Percentiles rank a stretch among this genome's conserved stretches.
Evolutionary conservation across 352 stramenopile species (phyloP).

Genomic region (Globisporangium megalacanthum): DNA sequence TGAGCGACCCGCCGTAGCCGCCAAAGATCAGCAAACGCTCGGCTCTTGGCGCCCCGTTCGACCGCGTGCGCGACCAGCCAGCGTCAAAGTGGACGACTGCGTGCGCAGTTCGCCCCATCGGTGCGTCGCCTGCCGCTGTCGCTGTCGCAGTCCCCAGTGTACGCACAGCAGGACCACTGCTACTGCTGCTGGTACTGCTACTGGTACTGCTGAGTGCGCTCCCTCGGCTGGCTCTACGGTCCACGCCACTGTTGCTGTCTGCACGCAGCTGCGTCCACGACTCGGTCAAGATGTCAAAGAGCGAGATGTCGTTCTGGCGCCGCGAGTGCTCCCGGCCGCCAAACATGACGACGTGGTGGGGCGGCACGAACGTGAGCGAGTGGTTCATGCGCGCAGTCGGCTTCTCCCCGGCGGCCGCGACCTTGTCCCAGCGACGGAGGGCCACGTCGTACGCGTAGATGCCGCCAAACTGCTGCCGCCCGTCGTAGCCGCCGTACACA

Average conservation of each 20-base stretch:
- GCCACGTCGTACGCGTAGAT: constrained; percentile 53
- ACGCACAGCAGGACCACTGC: no score
- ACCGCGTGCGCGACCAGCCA: not conserved
- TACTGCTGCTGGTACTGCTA: constrained; percentile 6
- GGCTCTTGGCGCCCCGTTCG: no score
- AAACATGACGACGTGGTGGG: constrained; percentile 56
- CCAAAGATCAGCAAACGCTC: constrained; percentile 58
- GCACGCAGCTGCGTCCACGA: constrained; percentile 25
- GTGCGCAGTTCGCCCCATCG: constrained; percentile 39
- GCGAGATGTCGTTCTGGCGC: constrained; percentile 49
- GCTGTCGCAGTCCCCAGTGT: no score
- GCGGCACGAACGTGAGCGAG: constrained; percentile 40
- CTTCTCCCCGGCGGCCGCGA: constrained; percentile 26
- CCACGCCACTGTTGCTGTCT: constrained; percentile 1
- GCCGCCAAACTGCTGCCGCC: constrained; percentile 47
- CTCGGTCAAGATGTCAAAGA: constrained; percentile 34
- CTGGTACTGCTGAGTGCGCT: no score
- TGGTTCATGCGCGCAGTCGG: constrained; percentile 56
- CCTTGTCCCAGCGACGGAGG: constrained; percentile 47
- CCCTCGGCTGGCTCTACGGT: no score
- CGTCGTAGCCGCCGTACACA: constrained; percentile 56
- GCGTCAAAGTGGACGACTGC: constrained; percentile 30
- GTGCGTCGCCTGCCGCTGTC: constrained; percentile 4
- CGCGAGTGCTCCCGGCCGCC: constrained; percentile 36
- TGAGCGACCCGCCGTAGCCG: constrained; percentile 50